Conservation (phyloP, 1,284 basidiomycete genomes). For the Caloboletus firmus region DNA sequence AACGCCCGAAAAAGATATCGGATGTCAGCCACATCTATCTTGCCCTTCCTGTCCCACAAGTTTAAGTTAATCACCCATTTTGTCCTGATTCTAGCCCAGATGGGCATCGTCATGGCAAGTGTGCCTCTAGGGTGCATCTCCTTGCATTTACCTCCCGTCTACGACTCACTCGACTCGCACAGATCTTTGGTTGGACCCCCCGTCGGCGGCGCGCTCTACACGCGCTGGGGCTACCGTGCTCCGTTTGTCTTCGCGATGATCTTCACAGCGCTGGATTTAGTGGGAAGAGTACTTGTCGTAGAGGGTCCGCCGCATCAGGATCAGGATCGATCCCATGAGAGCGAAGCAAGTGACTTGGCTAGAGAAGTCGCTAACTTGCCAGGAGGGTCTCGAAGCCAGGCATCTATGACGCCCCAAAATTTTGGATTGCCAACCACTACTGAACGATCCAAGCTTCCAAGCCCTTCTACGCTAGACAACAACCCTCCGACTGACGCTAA, state of each 20-base stretch:
- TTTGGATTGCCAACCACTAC: neutral
- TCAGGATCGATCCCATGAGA: neutral
- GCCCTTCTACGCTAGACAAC: neutral
- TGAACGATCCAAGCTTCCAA: neutral
- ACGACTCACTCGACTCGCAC: neutral
- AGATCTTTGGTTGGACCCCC: neutral
- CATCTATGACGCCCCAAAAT: neutral
- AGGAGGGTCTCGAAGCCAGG: neutral
- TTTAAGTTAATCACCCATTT: neutral
- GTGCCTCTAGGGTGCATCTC: neutral
- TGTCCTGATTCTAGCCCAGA: neutral
- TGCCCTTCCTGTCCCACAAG: neutral
- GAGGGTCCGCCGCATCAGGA: neutral
- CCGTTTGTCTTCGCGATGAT: neutral
- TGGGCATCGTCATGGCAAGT: neutral
- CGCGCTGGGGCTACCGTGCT: neutral
- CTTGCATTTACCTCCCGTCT: too few relatives aligned
- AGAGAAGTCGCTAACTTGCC: neutral
- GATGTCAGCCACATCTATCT: neutral
- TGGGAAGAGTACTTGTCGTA: neutral
- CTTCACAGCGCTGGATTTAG: neutral
- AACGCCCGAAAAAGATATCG: neutral
- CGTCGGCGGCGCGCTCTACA: neutral
- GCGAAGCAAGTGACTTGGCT: neutral
- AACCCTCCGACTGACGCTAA: neutral